phyloP scores from a whole-genome alignment of 371 early-diverging fungal species.

The Circinella minor region DNA sequence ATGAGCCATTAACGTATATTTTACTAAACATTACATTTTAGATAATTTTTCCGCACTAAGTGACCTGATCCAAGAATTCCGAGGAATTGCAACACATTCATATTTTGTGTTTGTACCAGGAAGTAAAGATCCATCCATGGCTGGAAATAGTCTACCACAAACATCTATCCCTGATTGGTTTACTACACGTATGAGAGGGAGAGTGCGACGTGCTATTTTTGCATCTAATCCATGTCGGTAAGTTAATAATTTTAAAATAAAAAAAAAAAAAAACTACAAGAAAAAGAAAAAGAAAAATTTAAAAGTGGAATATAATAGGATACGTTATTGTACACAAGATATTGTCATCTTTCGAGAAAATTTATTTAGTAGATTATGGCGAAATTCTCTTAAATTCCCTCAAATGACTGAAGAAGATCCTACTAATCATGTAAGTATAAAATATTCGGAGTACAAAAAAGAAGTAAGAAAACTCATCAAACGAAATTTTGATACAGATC shows the following conservation, averaged over 20 bases:
- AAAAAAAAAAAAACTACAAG: not conserved
- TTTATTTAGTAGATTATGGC: slow-evolving; percentile 70
- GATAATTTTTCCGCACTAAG: slow-evolving; percentile 76
- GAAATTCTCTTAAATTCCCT: slow-evolving; percentile 76
- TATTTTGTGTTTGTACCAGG: slow-evolving; percentile 93
- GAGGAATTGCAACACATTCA: slow-evolving; percentile 62
- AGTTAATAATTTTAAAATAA: not conserved
- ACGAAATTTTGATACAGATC: slow-evolving; percentile 47
- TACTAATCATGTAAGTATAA: slow-evolving; percentile 59
- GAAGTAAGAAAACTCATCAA: not conserved
- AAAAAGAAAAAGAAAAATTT: not conserved
- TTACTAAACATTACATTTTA: not conserved
- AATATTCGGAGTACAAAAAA: not conserved
- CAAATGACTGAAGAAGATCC: slow-evolving; percentile 50
- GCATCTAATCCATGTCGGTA: slow-evolving; percentile 87
- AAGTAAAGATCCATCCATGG: slow-evolving; percentile 79
- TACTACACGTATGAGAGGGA: slow-evolving; percentile 59
- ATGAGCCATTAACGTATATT: not conserved
- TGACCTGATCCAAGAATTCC: slow-evolving; percentile 77
- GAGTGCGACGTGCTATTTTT: slow-evolving; percentile 66
- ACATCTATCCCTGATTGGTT: slow-evolving; percentile 77
- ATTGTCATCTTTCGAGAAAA: slow-evolving; percentile 90
- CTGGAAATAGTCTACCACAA: slow-evolving; percentile 71
- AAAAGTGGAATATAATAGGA: slow-evolving; percentile 39
- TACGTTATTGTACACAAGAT: slow-evolving; percentile 85